Conservation (phyloP, 495 filamentous ascomycete genomes). For the Jackrogersella multiformis region DNA sequence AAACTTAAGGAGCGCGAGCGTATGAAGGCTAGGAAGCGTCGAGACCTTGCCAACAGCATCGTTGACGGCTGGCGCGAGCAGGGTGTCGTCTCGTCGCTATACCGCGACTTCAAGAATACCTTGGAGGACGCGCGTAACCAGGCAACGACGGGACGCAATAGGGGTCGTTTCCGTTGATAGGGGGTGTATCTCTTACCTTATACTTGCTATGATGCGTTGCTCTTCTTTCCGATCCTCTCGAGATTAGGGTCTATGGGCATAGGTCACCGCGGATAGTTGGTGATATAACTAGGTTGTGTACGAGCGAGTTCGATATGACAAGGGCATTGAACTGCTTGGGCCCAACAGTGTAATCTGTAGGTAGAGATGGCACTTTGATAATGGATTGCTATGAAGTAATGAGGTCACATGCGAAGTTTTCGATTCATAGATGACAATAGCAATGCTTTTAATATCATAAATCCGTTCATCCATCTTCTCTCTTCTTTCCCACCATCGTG, state of each 20-base stretch:
- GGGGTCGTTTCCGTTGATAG: neutral
- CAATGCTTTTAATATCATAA: neutral
- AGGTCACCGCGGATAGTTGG: neutral
- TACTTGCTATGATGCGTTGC: neutral
- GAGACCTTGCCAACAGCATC: conserved; percentile 61
- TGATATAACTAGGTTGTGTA: neutral
- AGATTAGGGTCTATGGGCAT: neutral
- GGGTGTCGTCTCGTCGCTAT: conserved; percentile 44
- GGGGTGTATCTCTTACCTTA: neutral
- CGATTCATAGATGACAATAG: neutral
- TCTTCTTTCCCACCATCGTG: conserved; percentile 4
- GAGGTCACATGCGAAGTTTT: neutral
- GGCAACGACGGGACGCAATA: conserved; percentile 40
- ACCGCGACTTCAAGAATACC: conserved; percentile 47
- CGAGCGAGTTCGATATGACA: neutral
- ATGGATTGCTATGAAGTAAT: conserved; percentile 9
- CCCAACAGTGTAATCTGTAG: too few species aligned
- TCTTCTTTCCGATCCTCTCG: neutral
- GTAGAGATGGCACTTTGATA: neutral
- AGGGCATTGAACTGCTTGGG: neutral
- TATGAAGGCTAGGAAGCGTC: conserved; percentile 60
- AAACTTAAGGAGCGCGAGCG: conserved; percentile 56
- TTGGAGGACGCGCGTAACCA: conserved; percentile 51
- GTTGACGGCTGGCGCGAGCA: conserved; percentile 47
- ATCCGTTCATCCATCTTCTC: neutral